Evolutionary conservation across 352 stramenopile species (phyloP), one percentile per base, ranked within the genome.

Genomic region (Pythium pectinolyticum): DNA sequence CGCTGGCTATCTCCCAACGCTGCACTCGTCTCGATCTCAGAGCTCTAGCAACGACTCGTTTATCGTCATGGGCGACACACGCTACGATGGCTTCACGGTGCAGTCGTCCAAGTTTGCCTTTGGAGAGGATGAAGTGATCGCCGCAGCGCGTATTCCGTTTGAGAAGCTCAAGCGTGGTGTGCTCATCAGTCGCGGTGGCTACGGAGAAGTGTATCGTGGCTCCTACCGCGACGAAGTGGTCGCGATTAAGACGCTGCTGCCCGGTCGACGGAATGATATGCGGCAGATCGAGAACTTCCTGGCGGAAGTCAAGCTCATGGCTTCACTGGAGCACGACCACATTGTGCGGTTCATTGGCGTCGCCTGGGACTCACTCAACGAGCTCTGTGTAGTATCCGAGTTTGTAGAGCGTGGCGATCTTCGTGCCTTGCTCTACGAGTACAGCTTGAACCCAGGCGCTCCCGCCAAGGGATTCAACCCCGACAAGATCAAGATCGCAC

Each of bases 261-360:
- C 73, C 0, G 81, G 81, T 27, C 73, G 67, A 8, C 68, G 77
- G 31, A 70, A 83, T 32, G 63, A 86, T 30, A 82, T 84, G 61
- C 68, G 57, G 28, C 69, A 88, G 57, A 84, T 88, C 46, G 69
- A 75, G 11, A 69, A 72, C 1, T 75, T 90, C 14, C 72, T 85
- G 8, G 61, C 54, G 0, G 83, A 92, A 52, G 77, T 80, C 17
- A 82, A 86, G 57, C 56, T 88, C 35, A 80, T 89, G 69, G 72
- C 79, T 0, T 69, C 66, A 34, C 58, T 92, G 19, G 73, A 86
- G 17, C 83, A 92, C 60, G 68, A 72, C 35, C 80, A 76, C 43
- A 85, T 92, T 37, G 79, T 92, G 9, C 62, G 54, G 20, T 89
- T 92, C 35, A 67, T 90, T 25, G 83, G 81, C 5, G 80, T 89